Percentiles rank a stretch among this genome's conserved stretches.
Conservation (phyloP, 345 rosid species). For the Melaleuca alternifolia region DNA sequence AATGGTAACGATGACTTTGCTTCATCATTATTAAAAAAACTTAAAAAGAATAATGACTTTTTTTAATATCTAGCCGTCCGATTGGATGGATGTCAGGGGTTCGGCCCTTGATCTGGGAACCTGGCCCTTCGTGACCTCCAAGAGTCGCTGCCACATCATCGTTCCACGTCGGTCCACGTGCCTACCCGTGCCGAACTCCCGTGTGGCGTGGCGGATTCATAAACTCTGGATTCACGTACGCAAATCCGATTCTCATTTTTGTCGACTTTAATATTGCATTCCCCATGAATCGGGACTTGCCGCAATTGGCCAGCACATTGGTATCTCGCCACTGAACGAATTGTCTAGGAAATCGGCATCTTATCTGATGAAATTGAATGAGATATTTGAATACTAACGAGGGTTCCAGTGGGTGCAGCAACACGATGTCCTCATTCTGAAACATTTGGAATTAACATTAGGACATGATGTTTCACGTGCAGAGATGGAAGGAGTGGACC, state of each 20-base stretch:
- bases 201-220: too few species aligned
- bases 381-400: background rate
- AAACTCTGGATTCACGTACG: too few species aligned
- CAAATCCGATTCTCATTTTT: background rate
- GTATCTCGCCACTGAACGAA: background rate
- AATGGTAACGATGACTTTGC: too few species aligned
- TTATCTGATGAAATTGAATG: background rate
- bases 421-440: background rate
- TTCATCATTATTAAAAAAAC: too few species aligned
- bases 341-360: background rate
- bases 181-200: too few species aligned
- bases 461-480: too few species aligned
- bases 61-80: too few species aligned
- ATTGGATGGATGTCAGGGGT: too few species aligned
- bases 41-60: too few species aligned
- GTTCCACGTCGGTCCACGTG: background rate
- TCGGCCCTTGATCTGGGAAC: too few species aligned
- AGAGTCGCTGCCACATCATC: constrained; percentile 15
- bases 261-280: background rate
- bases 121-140: constrained; percentile 4
- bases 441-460: background rate
- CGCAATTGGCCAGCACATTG: background rate
- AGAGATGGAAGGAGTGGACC: too few species aligned
- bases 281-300: background rate
- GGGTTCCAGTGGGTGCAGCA: background rate